Percentiles rank a stretch among this genome's conserved stretches.
These are phyloP conservation scores for Aspergillus tamarii DNA, from an alignment of 2,329 filamentous ascomycete genomes.

Conservation along the genomic window DNA sequence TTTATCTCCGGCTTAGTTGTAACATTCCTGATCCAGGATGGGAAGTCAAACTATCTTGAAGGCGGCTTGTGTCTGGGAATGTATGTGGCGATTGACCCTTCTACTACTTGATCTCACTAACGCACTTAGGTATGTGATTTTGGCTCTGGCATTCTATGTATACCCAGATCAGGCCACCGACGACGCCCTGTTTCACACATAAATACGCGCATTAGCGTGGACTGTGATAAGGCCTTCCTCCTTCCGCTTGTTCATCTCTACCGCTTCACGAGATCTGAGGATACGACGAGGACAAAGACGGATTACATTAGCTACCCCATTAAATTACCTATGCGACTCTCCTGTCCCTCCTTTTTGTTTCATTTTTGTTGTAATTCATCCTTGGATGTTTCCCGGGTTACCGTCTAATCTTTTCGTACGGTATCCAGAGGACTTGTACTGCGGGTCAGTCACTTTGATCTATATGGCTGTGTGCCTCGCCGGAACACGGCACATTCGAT, in stretches of 20 bases:
- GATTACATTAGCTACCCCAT: neutral
- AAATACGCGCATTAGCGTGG: neutral
- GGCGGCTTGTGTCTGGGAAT: conserved; percentile 70
- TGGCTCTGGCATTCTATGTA: conserved; percentile 53
- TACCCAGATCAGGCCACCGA: conserved; percentile 47
- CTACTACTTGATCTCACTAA: conserved; percentile 13
- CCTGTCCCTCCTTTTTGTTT: conserved; percentile 4
- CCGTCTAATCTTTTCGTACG: neutral
- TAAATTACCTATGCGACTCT: neutral
- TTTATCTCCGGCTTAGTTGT: conserved; percentile 76
- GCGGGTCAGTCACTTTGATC: conserved; percentile 18
- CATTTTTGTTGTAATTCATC: neutral
- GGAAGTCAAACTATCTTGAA: conserved; percentile 82
- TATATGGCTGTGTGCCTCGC: neutral
- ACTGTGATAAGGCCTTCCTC: too few species aligned
- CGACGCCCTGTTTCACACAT: conserved; percentile 18
- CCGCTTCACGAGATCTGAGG: neutral
- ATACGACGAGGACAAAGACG: neutral
- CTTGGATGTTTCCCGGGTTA: neutral
- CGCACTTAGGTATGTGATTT: conserved; percentile 44
- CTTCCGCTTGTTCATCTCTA: neutral
- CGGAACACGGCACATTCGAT: neutral
- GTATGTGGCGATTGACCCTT: conserved; percentile 41
- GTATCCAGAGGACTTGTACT: conserved; percentile 11
- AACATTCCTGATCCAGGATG: conserved; percentile 74